phyloP scores from a whole-genome alignment of 1,284 basidiomycete genomes.

The Irpex rosettiformis region DNA sequence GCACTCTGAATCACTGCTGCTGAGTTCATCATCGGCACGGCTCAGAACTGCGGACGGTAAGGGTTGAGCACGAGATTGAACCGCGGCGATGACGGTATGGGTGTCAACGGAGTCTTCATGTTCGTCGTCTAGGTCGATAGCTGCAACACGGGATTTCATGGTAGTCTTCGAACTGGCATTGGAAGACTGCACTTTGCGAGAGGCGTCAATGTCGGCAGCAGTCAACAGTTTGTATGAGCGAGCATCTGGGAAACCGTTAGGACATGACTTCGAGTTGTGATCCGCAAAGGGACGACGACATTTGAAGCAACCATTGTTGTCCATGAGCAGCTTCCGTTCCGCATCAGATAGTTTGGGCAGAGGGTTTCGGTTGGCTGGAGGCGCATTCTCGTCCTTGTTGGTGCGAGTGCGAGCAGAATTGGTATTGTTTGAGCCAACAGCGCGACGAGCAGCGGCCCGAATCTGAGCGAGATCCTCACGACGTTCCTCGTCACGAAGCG shows the following conservation, averaged over 20 bases:
- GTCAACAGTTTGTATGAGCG: neutral
- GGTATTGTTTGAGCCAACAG: neutral
- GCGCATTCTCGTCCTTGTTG: neutral
- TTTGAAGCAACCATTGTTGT: conserved; percentile 17
- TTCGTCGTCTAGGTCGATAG: neutral
- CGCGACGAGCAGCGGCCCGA: neutral
- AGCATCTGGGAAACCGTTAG: conserved; percentile 15
- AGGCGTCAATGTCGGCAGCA: neutral
- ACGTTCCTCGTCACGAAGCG: neutral
- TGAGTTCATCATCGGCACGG: neutral
- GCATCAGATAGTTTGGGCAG: conserved; percentile 7
- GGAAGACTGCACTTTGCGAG: neutral
- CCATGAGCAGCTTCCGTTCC: conserved; percentile 1
- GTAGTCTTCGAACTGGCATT: neutral
- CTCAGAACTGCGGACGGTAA: neutral
- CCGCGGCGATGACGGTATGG: neutral
- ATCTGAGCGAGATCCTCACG: neutral
- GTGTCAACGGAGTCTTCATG: neutral
- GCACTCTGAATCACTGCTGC: conserved; percentile 3
- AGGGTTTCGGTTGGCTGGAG: neutral
- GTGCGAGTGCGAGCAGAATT: neutral
- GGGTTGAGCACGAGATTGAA: neutral
- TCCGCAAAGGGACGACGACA: conserved; percentile 11
- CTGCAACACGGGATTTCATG: neutral
- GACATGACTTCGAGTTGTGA: conserved; percentile 10